phyloP scores from a whole-genome alignment of 2,329 filamentous ascomycete genomes.

The Exophiala mesophila region DNA sequence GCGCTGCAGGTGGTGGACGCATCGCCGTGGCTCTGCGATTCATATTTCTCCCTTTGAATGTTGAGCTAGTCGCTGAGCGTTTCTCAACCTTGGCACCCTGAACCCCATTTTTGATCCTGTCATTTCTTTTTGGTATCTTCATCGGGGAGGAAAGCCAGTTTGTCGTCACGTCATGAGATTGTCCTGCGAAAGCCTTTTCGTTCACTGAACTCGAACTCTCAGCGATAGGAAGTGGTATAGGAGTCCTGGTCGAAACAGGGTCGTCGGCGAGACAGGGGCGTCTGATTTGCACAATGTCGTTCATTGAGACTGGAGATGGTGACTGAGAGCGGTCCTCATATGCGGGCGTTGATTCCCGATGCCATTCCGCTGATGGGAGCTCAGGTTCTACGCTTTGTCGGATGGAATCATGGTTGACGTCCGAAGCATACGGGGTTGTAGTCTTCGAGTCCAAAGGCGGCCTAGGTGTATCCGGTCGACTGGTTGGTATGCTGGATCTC shows the following conservation, averaged over 20 bases:
- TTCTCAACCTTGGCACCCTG: slow-evolving; percentile 20
- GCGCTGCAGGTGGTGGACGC: slow-evolving; percentile 9
- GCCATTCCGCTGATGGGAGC: slow-evolving; percentile 10
- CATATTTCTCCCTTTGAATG: slow-evolving; percentile 15
- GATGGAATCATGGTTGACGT: slow-evolving; percentile 10
- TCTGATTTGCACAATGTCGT: slow-evolving; percentile 14
- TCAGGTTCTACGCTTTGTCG: slow-evolving; percentile 21
- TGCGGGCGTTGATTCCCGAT: slow-evolving; percentile 15
- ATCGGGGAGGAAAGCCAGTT: too few species aligned
- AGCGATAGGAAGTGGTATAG: too few species aligned
- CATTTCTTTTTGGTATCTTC: slow-evolving; percentile 18
- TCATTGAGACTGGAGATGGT: slow-evolving; percentile 19
- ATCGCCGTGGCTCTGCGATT: slow-evolving; percentile 5
- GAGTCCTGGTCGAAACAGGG: slow-evolving; percentile 1
- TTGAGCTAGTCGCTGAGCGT: slow-evolving; percentile 13
- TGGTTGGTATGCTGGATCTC: background rate
- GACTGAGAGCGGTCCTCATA: slow-evolving; percentile 20
- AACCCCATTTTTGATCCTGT: slow-evolving; percentile 14
- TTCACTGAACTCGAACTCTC: too few species aligned
- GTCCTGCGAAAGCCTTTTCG: too few species aligned
- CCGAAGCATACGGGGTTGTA: slow-evolving; percentile 3
- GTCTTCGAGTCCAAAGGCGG: background rate
- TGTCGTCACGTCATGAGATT: slow-evolving; percentile 1
- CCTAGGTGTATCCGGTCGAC: background rate
- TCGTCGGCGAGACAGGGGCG: background rate